Evolutionary conservation across 2,329 filamentous ascomycete species (phyloP).

Genomic region (Trichoderma afroharzianum): DNA sequence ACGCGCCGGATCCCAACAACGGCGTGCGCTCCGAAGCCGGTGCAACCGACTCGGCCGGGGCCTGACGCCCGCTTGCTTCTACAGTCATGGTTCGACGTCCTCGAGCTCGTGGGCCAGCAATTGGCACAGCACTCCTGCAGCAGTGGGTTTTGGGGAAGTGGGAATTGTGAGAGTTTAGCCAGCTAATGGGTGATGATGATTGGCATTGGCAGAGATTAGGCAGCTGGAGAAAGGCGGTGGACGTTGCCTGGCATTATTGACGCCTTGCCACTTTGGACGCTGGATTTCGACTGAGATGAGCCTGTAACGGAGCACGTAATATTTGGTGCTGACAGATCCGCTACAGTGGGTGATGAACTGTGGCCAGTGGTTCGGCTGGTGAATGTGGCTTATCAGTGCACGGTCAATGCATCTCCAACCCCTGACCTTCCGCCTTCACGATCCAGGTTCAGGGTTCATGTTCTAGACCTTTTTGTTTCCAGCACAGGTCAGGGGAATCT

Average conservation of each 20-base stretch:
- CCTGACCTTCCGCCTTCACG: neutral
- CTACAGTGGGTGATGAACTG: neutral
- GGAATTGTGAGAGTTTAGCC: neutral
- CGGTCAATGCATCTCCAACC: neutral
- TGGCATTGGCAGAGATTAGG: neutral
- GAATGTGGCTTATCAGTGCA: neutral
- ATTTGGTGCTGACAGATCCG: neutral
- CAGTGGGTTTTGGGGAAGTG: neutral
- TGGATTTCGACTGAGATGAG: neutral
- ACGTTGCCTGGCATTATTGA: neutral
- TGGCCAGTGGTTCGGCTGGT: neutral
- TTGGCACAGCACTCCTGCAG: neutral
- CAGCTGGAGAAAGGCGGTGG: neutral
- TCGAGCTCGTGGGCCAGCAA: neutral
- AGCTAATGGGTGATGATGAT: neutral
- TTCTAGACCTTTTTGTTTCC: neutral
- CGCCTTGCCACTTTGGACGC: neutral
- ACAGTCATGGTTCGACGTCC: conserved; percentile 11
- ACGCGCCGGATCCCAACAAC: conserved; percentile 23
- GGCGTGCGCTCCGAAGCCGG: conserved; percentile 26
- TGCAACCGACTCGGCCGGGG: neutral
- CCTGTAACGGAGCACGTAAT: neutral
- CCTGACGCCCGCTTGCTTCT: neutral
- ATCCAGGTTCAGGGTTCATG: neutral
- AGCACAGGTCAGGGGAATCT: neutral